Evolutionary conservation across 1,284 basidiomycete genomes (phyloP).

Genomic region (Rhizoctonia solani): DNA sequence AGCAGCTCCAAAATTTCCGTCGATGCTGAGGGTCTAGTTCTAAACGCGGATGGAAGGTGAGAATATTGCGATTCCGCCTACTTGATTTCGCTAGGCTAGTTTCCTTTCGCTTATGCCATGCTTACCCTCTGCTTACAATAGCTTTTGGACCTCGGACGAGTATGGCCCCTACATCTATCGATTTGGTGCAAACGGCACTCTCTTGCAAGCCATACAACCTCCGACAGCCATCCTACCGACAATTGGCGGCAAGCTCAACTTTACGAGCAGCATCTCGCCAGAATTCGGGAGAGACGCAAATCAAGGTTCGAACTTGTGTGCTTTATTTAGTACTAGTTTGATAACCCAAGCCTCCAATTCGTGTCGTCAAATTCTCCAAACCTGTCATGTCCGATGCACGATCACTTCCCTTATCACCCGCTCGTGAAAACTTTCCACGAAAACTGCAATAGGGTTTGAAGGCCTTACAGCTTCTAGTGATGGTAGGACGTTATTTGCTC

Average conservation of each 20-base stretch:
- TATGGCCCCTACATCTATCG: conserved; percentile 72
- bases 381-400: not conserved
- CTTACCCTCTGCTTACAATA: conserved; percentile 39
- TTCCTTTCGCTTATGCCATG: not conserved
- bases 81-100: not conserved
- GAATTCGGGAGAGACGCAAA: conserved; percentile 55
- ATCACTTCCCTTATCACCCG: not conserved
- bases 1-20: conserved; percentile 56
- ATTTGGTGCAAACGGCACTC: conserved; percentile 52
- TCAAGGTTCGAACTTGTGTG: conserved; percentile 48
- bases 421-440: not conserved
- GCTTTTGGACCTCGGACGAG: conserved; percentile 67
- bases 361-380: not conserved
- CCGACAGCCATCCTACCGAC: conserved; percentile 59
- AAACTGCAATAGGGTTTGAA: conserved; percentile 57
- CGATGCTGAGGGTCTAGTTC: conserved; percentile 65
- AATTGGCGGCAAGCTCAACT: conserved; percentile 57
- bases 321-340: conserved; percentile 21
- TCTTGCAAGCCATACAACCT: conserved; percentile 64
- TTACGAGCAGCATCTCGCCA: conserved; percentile 58
- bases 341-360: not conserved
- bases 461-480: conserved; percentile 59
- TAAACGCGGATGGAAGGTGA: conserved; percentile 62
- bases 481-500: conserved; percentile 59
- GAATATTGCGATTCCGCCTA: conserved; percentile 37